These are phyloP conservation scores for Brettanomyces naardenensis DNA, from an alignment of 805 yeast genomes.

Conservation along the genomic window DNA sequence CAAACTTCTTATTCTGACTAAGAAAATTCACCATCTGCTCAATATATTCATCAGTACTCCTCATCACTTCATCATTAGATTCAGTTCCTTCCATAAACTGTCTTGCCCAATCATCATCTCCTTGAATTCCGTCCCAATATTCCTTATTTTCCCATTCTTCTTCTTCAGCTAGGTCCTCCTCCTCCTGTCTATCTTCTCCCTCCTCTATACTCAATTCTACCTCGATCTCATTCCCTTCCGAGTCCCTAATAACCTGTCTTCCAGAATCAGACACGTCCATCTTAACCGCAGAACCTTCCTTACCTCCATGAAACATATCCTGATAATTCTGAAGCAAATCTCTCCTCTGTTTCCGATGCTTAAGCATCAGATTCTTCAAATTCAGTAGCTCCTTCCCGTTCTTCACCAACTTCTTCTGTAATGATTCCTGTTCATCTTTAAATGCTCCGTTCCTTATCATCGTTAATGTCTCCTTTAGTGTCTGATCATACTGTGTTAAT, in stretches of 20 bases:
- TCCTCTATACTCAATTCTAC: constrained; percentile 3
- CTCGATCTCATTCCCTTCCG: constrained; percentile 2
- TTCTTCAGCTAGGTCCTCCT: constrained; percentile 5
- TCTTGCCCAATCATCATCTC: too few relatives aligned
- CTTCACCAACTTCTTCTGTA: too few relatives aligned
- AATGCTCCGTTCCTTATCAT: not conserved
- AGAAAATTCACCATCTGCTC: constrained; percentile 17
- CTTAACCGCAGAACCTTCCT: not conserved
- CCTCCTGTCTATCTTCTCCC: constrained; percentile 2
- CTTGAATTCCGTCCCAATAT: too few relatives aligned
- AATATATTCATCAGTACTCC: constrained; percentile 16
- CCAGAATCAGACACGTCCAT: too few relatives aligned
- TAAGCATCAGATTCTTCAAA: not conserved
- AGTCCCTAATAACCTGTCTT: not conserved
- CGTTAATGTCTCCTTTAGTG: constrained; percentile 13
- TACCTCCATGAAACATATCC: not conserved
- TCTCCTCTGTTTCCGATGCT: not conserved
- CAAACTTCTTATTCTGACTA: constrained; percentile 18
- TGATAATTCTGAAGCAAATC: not conserved
- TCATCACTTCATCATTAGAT: not conserved
- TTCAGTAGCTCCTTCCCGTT: not conserved
- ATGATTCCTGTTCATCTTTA: not conserved
- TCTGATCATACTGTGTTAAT: constrained; percentile 13
- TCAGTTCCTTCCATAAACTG: too few relatives aligned
- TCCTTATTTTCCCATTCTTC: not conserved